Evolutionary conservation across 1,139 yeast genomes (phyloP).

Genomic region (Suhomyces panamericanus): DNA sequence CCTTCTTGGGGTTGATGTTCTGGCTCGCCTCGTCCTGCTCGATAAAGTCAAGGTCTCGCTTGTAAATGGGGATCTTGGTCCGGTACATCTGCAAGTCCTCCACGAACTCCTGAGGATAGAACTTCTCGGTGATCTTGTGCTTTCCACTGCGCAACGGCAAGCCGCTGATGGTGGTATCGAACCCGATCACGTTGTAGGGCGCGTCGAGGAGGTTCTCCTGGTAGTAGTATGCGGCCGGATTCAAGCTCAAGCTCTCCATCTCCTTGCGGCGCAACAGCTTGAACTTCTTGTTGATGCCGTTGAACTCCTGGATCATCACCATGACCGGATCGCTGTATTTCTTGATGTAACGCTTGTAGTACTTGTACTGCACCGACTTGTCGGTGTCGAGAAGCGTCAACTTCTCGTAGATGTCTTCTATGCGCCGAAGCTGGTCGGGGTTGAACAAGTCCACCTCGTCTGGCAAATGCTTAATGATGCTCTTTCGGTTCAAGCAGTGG

Average conservation of each 20-base stretch:
- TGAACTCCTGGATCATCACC: slow-evolving; percentile 36
- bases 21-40: slow-evolving; percentile 28
- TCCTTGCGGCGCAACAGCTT: slow-evolving; percentile 39
- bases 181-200: slow-evolving; percentile 47
- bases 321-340: slow-evolving; percentile 38
- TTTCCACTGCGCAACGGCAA: slow-evolving; percentile 37
- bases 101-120: slow-evolving; percentile 43
- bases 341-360: slow-evolving; percentile 33
- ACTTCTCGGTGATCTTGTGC: slow-evolving; percentile 20
- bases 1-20: slow-evolving; percentile 25
- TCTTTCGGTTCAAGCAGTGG: slow-evolving; percentile 39
- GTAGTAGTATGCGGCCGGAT: slow-evolving; percentile 30
- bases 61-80: slow-evolving; percentile 35
- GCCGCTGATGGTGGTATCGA: slow-evolving; percentile 44
- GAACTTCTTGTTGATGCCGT: slow-evolving; percentile 40
- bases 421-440: slow-evolving; percentile 25
- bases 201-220: slow-evolving; percentile 33
- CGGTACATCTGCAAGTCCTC: slow-evolving; percentile 39
- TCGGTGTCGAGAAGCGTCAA: slow-evolving; percentile 40
- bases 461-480: slow-evolving; percentile 37
- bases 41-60: slow-evolving; percentile 41
- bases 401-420: slow-evolving; percentile 34
- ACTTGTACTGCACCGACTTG: slow-evolving; percentile 40
- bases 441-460: slow-evolving; percentile 39
- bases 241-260: slow-evolving; percentile 29